phyloP scores from a whole-genome alignment of 164 flowering plant species.

The Annona cherimola region DNA sequence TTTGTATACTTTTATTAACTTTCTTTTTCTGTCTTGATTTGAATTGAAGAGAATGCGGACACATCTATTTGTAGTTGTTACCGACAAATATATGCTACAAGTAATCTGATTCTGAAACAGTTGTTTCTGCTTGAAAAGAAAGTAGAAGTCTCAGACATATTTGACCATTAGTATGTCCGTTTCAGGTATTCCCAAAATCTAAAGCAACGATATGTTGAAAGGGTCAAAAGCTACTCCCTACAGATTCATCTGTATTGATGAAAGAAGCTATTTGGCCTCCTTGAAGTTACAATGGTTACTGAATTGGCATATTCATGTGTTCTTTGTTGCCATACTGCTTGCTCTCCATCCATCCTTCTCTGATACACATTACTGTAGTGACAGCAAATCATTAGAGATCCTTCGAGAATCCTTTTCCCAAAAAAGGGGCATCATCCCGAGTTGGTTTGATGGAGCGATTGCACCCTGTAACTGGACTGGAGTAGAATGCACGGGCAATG shows the following conservation, averaged over 20 bases:
- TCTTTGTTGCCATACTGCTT: slow-evolving; percentile 4
- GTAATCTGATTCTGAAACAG: neutral
- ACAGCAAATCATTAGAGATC: slow-evolving; percentile 19
- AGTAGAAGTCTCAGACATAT: neutral
- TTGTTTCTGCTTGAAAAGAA: neutral
- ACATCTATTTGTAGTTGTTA: neutral
- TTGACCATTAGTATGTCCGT: neutral
- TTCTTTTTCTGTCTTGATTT: no score
- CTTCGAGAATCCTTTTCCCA: slow-evolving; percentile 28
- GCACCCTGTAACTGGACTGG: slow-evolving; percentile 62
- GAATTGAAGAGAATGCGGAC: no score
- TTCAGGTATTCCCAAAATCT: slow-evolving; percentile 5
- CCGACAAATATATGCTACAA: neutral
- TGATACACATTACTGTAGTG: slow-evolving; percentile 13
- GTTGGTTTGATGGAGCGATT: slow-evolving; percentile 36
- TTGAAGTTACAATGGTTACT: neutral
- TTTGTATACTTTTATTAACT: no score
- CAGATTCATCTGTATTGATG: neutral
- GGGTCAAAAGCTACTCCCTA: neutral
- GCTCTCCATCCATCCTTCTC: slow-evolving; percentile 14
- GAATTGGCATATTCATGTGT: neutral
- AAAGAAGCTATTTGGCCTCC: slow-evolving; percentile 5
- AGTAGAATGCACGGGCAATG: slow-evolving; percentile 34
- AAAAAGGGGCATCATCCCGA: slow-evolving; percentile 25
- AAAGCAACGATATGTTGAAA: neutral